Conservation (phyloP, 805 yeast species). For the Cyberlindnera mississippiensis region DNA sequence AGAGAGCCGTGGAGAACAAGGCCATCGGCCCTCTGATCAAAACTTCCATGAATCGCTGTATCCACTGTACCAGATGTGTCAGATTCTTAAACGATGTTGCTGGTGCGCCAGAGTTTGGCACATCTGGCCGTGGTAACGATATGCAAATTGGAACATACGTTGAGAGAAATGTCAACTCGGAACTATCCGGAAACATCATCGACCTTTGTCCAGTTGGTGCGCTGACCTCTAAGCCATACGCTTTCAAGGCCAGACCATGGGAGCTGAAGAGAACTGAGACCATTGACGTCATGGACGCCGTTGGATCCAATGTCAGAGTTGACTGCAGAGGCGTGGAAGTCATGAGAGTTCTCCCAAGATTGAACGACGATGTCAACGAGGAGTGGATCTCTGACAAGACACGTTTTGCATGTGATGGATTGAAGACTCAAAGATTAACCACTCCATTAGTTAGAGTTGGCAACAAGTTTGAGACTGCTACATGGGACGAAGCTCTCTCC, state of each 20-base stretch:
- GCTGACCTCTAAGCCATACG: slow-evolving; percentile 82
- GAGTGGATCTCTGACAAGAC: slow-evolving; percentile 92
- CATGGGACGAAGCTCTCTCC: slow-evolving; percentile 84
- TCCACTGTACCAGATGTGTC: slow-evolving; percentile 89
- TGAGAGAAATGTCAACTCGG: slow-evolving; percentile 79
- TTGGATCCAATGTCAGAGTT: slow-evolving; percentile 79
- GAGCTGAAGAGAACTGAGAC: slow-evolving; percentile 86
- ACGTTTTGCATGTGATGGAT: slow-evolving; percentile 80
- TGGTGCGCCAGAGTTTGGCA: slow-evolving; percentile 88
- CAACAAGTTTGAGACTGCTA: slow-evolving; percentile 63
- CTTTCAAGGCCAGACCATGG: slow-evolving; percentile 93
- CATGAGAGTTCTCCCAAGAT: slow-evolving; percentile 80
- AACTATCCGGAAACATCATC: slow-evolving; percentile 80
- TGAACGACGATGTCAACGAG: slow-evolving; percentile 82
- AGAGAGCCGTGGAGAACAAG: slow-evolving; percentile 87
- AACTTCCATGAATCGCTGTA: slow-evolving; percentile 90
- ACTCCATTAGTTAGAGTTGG: slow-evolving; percentile 73
- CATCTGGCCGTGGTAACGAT: slow-evolving; percentile 88
- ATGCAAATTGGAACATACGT: slow-evolving; percentile 89
- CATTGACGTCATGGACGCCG: slow-evolving; percentile 77
- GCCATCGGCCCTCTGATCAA: slow-evolving; percentile 86
- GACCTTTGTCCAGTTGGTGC: slow-evolving; percentile 94
- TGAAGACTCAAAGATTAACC: slow-evolving; percentile 81
- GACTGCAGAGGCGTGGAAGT: slow-evolving; percentile 86
- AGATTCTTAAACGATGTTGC: slow-evolving; percentile 88